Evolutionary conservation across 345 rosid genomes (phyloP).

Genomic region (Jatropha curcas): DNA sequence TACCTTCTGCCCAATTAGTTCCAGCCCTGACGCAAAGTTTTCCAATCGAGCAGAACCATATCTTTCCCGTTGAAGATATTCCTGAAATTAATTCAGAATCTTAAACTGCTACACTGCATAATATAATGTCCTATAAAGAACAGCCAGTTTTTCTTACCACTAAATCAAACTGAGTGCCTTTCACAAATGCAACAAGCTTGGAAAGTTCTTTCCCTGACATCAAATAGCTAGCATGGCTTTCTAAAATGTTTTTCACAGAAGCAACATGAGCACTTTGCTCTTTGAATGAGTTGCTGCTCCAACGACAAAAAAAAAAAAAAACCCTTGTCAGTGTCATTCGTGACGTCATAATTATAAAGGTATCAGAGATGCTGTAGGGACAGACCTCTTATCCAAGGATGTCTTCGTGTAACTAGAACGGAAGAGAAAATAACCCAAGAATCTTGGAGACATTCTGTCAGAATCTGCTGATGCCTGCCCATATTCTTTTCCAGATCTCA

Average conservation of each 20-base stretch:
- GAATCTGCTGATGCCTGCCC: conserved; percentile 76
- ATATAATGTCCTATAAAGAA: conserved; percentile 9
- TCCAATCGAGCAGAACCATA: conserved; percentile 82
- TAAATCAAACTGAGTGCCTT: conserved; percentile 98
- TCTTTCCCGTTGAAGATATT: conserved; percentile 93
- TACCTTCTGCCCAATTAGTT: conserved; percentile 87
- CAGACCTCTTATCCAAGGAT: conserved; percentile 73
- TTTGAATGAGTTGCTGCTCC: conserved; percentile 64
- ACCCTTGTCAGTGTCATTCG: conserved; percentile 6
- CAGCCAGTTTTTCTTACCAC: conserved; percentile 57
- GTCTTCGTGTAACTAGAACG: conserved; percentile 74
- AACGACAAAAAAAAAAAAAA: conserved; percentile 22
- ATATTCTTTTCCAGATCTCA: conserved; percentile 95
- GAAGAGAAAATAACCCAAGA: conserved; percentile 82
- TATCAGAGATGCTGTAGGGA: conserved; percentile 4
- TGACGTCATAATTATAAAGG: conserved; percentile 5
- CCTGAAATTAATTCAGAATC: conserved; percentile 49
- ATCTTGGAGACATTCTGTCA: conserved; percentile 74
- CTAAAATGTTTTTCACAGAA: conserved; percentile 85
- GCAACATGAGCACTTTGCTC: conserved; percentile 91
- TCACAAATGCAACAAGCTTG: conserved; percentile 96
- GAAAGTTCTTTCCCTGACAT: conserved; percentile 98
- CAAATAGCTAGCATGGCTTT: conserved; percentile 92
- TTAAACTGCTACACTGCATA: conserved; percentile 7
- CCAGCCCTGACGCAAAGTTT: conserved; percentile 90